Evolutionary conservation across 306 rosid species (phyloP).

Genomic region (Prunus dulcis): DNA sequence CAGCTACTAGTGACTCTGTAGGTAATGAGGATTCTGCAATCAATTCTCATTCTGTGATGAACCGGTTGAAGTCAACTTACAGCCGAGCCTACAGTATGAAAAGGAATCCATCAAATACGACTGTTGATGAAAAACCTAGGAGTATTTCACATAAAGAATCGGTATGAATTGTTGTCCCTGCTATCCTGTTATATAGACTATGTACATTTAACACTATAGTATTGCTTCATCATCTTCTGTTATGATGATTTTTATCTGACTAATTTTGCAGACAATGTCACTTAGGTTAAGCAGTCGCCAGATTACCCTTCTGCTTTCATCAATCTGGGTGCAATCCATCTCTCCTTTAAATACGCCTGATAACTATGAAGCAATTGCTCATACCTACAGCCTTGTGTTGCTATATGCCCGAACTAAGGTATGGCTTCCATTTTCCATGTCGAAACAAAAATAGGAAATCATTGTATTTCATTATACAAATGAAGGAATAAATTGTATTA

Average conservation of each 20-base stretch:
- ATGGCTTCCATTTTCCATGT: slow-evolving; percentile 22
- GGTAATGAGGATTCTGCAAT: slow-evolving; percentile 14
- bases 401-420: slow-evolving; percentile 74
- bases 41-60: slow-evolving; percentile 41
- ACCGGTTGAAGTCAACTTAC: slow-evolving; percentile 60
- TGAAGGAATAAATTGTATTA: too few relatives aligned
- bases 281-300: slow-evolving; percentile 70
- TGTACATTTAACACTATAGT: not conserved
- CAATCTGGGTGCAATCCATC: slow-evolving; percentile 78
- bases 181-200: not conserved
- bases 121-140: slow-evolving; percentile 16
- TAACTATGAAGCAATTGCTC: slow-evolving; percentile 79
- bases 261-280: slow-evolving; percentile 31
- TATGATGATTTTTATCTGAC: not conserved
- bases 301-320: slow-evolving; percentile 60
- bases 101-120: slow-evolving; percentile 25
- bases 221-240: slow-evolving; percentile 1
- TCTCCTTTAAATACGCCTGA: slow-evolving; percentile 69
- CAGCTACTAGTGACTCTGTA: slow-evolving; percentile 17
- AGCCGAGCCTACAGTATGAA: slow-evolving; percentile 45
- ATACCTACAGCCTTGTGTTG: slow-evolving; percentile 65
- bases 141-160: slow-evolving; percentile 20
- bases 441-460: too few relatives aligned
- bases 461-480: too few relatives aligned
- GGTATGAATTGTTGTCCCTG: slow-evolving; percentile 16